Evolutionary conservation across 176 grass and related monocot species (phyloP).

Genomic region (Olyra latifolia): DNA sequence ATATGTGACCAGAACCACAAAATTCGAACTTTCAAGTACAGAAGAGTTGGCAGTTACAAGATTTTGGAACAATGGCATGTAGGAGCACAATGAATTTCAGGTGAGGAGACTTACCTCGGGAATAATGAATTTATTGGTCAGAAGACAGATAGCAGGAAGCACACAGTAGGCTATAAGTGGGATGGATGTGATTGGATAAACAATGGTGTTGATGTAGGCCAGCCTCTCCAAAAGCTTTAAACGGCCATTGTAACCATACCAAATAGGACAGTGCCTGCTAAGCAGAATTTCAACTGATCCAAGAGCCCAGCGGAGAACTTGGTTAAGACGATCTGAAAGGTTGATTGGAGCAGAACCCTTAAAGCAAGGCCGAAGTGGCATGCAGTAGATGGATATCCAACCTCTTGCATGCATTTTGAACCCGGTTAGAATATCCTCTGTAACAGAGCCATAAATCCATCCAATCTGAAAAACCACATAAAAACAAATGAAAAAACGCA

Average conservation of each 20-base stretch:
- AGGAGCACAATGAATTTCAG: not conserved
- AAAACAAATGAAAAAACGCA: not conserved
- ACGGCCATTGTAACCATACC: constrained; percentile 81
- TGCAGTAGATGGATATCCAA: constrained; percentile 93
- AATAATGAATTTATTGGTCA: constrained; percentile 87
- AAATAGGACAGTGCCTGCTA: constrained; percentile 91
- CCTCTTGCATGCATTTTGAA: constrained; percentile 91
- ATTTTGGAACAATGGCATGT: not conserved
- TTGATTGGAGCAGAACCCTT: constrained; percentile 86
- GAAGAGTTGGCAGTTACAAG: not conserved
- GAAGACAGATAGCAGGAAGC: constrained; percentile 88
- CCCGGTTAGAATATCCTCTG: constrained; percentile 82
- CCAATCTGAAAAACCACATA: constrained; percentile 70
- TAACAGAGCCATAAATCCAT: constrained; percentile 92
- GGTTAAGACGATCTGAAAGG: constrained; percentile 91
- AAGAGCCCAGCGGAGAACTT: constrained; percentile 89
- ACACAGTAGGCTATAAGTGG: constrained; percentile 81
- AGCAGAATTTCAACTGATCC: constrained; percentile 86
- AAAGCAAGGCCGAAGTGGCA: constrained; percentile 73
- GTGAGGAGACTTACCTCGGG: constrained; percentile 51
- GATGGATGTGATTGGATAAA: constrained; percentile 84
- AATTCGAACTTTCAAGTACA: not conserved
- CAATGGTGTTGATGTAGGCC: constrained; percentile 89
- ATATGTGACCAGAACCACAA: not conserved
- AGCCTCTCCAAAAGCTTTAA: constrained; percentile 83